A percentile compares a stretch with the other conserved stretches of the same genome.
Conservation (phyloP, 495 filamentous ascomycete species). For the Neurospora africana region DNA sequence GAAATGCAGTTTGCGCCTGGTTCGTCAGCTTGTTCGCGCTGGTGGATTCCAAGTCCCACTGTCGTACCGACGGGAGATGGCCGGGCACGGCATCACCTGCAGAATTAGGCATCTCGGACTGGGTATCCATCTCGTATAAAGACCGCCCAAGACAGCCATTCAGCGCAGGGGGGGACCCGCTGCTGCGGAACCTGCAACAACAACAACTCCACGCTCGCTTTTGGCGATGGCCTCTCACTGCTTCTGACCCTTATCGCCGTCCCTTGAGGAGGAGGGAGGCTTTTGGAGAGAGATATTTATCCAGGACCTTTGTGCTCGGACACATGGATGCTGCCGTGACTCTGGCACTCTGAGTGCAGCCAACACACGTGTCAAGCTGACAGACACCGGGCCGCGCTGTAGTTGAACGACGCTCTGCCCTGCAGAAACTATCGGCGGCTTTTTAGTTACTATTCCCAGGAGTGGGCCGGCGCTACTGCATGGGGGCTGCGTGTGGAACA, state of each 20-base stretch:
- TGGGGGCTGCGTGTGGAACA: not conserved
- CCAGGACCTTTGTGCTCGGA: not conserved
- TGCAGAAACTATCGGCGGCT: not conserved
- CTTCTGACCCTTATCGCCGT: not conserved
- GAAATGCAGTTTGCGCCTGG: not conserved
- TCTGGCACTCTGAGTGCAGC: not conserved
- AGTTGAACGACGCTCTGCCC: not conserved
- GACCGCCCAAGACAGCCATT: not conserved
- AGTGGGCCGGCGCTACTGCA: not conserved
- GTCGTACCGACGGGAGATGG: not conserved
- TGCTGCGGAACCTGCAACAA: not conserved
- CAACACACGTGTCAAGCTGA: slow-evolving; percentile 23
- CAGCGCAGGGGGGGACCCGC: not conserved
- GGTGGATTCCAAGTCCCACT: not conserved
- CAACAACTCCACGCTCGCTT: not conserved
- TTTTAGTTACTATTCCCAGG: not conserved
- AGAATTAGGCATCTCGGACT: not conserved
- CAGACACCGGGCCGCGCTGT: slow-evolving; percentile 9
- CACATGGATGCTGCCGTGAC: not conserved
- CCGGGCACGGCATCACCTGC: not conserved
- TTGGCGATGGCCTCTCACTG: not conserved
- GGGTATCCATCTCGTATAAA: not conserved
- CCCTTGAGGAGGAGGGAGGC: not conserved
- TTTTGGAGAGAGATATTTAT: not conserved
- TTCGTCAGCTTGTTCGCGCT: not conserved